Conservation (phyloP, 306 rosid genomes). For the Casuarina glauca region DNA sequence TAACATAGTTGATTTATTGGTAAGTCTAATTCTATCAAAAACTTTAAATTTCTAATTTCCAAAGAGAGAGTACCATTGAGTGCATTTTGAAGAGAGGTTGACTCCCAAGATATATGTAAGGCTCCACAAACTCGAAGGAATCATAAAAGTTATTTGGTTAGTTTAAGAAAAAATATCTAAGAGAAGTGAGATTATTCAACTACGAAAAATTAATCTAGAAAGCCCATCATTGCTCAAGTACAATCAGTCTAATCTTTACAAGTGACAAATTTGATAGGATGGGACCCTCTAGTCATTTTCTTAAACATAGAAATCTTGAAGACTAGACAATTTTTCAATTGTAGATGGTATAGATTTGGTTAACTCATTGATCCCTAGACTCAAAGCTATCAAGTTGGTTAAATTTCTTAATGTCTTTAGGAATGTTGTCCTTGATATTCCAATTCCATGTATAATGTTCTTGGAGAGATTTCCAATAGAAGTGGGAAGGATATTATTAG, state of each 20-base stretch:
- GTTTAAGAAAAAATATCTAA: background rate
- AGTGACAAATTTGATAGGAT: background rate
- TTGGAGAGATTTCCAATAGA: too few relatives aligned
- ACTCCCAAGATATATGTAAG: conserved; percentile 5
- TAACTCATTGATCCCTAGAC: background rate
- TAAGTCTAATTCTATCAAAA: conserved; percentile 7
- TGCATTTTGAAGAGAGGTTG: conserved; percentile 10
- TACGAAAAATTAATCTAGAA: background rate
- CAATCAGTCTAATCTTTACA: background rate
- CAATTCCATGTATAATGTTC: too few relatives aligned
- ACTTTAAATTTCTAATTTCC: conserved; percentile 16
- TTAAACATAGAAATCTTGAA: background rate
- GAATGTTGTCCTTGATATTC: too few relatives aligned
- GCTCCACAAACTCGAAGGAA: background rate
- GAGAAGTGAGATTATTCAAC: background rate
- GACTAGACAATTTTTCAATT: background rate
- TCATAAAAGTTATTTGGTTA: conserved; percentile 3
- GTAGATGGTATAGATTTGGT: background rate
- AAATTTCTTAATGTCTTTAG: too few relatives aligned
- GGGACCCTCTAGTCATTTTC: conserved; percentile 4
- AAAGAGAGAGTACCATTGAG: conserved; percentile 21
- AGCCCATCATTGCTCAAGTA: background rate
- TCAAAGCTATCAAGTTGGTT: background rate
- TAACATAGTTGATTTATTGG: conserved; percentile 22
- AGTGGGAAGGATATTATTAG: too few relatives aligned